A percentile compares a stretch with the other conserved stretches of the same genome.
phyloP scores from a whole-genome alignment of 177 flowering plant genomes.

The Vitis hybrid region DNA sequence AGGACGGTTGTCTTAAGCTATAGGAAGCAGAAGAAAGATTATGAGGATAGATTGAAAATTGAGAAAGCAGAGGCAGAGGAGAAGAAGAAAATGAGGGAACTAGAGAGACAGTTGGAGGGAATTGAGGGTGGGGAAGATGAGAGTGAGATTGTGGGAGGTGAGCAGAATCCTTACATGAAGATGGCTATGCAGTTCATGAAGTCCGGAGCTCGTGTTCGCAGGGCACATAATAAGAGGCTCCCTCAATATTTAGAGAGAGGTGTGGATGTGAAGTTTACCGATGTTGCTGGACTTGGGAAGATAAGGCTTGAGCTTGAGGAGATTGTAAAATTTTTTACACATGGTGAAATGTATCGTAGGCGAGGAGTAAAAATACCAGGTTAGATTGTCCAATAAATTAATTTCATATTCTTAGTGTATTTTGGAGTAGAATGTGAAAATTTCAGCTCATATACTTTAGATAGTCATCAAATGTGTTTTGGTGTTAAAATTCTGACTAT shows the following conservation, averaged over 20 bases:
- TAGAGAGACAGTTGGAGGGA: slow-evolving; percentile 70
- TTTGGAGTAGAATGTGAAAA: background rate
- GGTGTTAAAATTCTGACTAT: background rate
- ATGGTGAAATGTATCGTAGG: slow-evolving; percentile 90
- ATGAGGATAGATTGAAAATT: slow-evolving; percentile 90
- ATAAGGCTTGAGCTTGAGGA: slow-evolving; percentile 94
- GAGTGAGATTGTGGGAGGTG: slow-evolving; percentile 49
- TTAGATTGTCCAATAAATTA: slow-evolving; percentile 16
- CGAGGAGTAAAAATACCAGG: slow-evolving; percentile 97
- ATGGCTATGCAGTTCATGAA: slow-evolving; percentile 87
- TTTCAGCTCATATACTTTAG: background rate
- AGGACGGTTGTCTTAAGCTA: slow-evolving; percentile 69
- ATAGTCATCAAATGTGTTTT: background rate
- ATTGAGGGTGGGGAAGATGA: slow-evolving; percentile 62
- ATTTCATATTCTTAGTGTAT: background rate
- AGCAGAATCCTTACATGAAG: slow-evolving; percentile 64
- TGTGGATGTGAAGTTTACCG: slow-evolving; percentile 91
- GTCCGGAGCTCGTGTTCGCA: slow-evolving; percentile 90
- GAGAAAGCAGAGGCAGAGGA: slow-evolving; percentile 93
- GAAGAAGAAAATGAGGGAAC: slow-evolving; percentile 74
- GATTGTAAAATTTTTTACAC: slow-evolving; percentile 94
- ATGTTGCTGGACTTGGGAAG: slow-evolving; percentile 98
- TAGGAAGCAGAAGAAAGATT: slow-evolving; percentile 77
- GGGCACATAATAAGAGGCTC: slow-evolving; percentile 48
- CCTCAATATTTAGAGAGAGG: slow-evolving; percentile 87